Conservation (phyloP, 805 yeast species). For the Candida verbasci region DNA sequence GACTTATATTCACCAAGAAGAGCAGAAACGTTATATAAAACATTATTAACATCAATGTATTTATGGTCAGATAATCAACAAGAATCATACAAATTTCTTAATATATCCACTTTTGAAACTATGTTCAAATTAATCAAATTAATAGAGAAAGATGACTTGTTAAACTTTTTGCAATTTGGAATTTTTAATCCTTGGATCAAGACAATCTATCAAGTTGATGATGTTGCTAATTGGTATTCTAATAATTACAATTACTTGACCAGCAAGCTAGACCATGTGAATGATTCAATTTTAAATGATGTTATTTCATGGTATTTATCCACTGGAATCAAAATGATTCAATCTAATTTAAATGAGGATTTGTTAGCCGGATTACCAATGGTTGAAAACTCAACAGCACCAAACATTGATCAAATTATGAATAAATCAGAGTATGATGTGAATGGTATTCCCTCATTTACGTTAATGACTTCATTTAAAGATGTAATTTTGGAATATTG, state of each 20-base stretch:
- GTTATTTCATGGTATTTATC: constrained; percentile 15
- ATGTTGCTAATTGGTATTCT: constrained; percentile 24
- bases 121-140: background rate
- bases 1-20: constrained; percentile 1
- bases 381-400: background rate
- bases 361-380: constrained; percentile 1
- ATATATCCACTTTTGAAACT: background rate
- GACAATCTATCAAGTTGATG: constrained; percentile 8
- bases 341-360: constrained; percentile 3
- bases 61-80: background rate
- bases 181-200: constrained; percentile 10
- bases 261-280: background rate
- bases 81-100: background rate
- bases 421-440: constrained; percentile 7
- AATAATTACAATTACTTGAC: constrained; percentile 22
- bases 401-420: constrained; percentile 4
- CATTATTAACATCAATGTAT: background rate
- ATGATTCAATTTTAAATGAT: background rate
- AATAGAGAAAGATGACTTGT: background rate
- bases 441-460: constrained; percentile 40
- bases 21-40: background rate
- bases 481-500: constrained; percentile 68
- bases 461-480: constrained; percentile 47
- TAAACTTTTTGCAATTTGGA: constrained; percentile 6
- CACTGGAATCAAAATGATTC: constrained; percentile 11